A percentile compares a stretch with the other conserved stretches of the same genome.
Conservation (phyloP, 768 basidiomycete genomes). For the Crassisporium funariophilum region DNA sequence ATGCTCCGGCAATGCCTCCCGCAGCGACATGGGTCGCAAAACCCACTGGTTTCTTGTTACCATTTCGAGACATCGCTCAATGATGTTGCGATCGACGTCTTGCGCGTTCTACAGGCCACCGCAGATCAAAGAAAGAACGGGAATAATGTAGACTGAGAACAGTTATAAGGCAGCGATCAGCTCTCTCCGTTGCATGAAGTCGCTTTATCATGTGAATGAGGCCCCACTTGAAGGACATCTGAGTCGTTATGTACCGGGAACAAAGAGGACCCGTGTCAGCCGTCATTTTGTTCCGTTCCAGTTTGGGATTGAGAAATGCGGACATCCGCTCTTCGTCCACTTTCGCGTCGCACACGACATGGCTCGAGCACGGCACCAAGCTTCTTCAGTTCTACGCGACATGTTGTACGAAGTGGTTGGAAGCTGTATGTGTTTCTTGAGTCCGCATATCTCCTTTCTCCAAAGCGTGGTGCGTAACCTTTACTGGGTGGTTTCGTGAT, state of each 20-base stretch:
- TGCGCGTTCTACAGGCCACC: slow-evolving; percentile 5
- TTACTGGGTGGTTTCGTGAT: too few species aligned
- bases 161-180: slow-evolving; percentile 18
- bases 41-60: slow-evolving; percentile 75
- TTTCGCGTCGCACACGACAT: neutral
- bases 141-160: slow-evolving; percentile 11
- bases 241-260: slow-evolving; percentile 16
- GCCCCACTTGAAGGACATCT: slow-evolving; percentile 13
- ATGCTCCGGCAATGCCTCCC: slow-evolving; percentile 91
- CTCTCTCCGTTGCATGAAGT: slow-evolving; percentile 14
- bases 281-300: slow-evolving; percentile 20
- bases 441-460: slow-evolving; percentile 18
- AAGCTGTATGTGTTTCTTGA: neutral
- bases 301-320: slow-evolving; percentile 18
- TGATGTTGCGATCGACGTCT: slow-evolving; percentile 1
- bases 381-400: neutral
- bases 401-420: neutral
- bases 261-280: slow-evolving; percentile 21
- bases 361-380: too few species aligned
- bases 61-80: slow-evolving; percentile 51
- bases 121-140: slow-evolving; percentile 11
- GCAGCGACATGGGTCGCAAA: slow-evolving; percentile 92
- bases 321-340: slow-evolving; percentile 30
- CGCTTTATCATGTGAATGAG: slow-evolving; percentile 33
- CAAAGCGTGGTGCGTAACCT: neutral